Base-by-base conservation (phyloP, 805 yeast species). In the Hanseniaspora clermontiae region DNA sequence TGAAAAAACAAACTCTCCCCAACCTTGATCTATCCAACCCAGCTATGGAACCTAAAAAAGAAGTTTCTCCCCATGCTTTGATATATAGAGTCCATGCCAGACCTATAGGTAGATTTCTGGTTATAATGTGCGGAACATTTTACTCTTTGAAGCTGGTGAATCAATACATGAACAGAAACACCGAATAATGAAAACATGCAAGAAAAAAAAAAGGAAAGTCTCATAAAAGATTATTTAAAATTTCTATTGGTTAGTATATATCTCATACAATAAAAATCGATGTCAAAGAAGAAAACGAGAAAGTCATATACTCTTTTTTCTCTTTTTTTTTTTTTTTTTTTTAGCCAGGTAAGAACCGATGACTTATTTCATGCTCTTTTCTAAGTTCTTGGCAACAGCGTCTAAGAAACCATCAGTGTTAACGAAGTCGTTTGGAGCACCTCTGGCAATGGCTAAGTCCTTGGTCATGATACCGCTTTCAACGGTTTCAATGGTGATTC, bases 401-500 rank as follows among this genome's bases (percentile, higher is more conserved):
- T 83, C 85, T 61, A 86, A 74, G 68, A 86, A 86, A 66, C 83
- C 90, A 59, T 80, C 77, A 54, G 91, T 85, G 59, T 84, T 80
- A 51, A 83, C 91, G 62, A 80, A 84, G 43, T 82, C 72, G 49
- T 77, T 78, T 58, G 81, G 75, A 61, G 76, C 77, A 60, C 86
- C 86, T 64, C 77, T 75, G 51, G 88, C 83, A 60, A 84, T 73
- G 14, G 93, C 91, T 67, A 85, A 76, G 67, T 85, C 93, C 68
- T 85, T 85, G 57, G 93, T 85, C 90, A 84, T 84, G 62, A 83
- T 78, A 59, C 84, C 83, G 60, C 73, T 73, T 61, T 81, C 82
- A 51, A 85, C 93, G 29, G 89, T 82, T 63, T 83, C 84, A 53
- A 84, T 64, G 53, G 86, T 84, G 52, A 84, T 82, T 58, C 75